These are phyloP conservation scores for Schizophyllum amplum DNA, from an alignment of 1,284 basidiomycete genomes.

Conservation along the genomic window DNA sequence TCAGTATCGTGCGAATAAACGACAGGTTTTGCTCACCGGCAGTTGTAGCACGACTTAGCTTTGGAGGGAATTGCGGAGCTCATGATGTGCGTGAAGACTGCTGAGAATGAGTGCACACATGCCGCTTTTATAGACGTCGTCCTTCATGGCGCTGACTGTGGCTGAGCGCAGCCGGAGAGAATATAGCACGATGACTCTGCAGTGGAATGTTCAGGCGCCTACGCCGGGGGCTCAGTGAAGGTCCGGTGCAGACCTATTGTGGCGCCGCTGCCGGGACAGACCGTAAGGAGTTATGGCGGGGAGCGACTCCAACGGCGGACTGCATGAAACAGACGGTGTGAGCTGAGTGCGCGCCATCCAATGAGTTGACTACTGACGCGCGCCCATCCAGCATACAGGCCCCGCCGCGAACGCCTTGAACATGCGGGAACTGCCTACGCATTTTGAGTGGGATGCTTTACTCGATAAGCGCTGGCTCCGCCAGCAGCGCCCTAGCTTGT, in stretches of 20 bases:
- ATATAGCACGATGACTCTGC: neutral
- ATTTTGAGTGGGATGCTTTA: no score
- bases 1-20: neutral
- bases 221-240: no score
- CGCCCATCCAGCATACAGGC: neutral
- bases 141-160: neutral
- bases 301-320: neutral
- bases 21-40: neutral
- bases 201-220: neutral
- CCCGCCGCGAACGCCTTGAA: neutral
- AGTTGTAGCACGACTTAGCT: neutral
- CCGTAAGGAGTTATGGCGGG: neutral
- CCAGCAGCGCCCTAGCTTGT: no score
- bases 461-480: no score
- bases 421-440: no score
- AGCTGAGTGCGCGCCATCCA: neutral
- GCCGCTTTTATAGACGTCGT: neutral
- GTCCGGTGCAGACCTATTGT: neutral
- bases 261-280: neutral
- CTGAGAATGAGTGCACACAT: no score
- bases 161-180: neutral
- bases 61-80: neutral
- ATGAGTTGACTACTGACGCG: neutral
- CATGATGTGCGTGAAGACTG: neutral
- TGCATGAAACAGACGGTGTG: neutral